Evolutionary conservation across 441 rosid species (phyloP).

Genomic region (Melastoma candidum): DNA sequence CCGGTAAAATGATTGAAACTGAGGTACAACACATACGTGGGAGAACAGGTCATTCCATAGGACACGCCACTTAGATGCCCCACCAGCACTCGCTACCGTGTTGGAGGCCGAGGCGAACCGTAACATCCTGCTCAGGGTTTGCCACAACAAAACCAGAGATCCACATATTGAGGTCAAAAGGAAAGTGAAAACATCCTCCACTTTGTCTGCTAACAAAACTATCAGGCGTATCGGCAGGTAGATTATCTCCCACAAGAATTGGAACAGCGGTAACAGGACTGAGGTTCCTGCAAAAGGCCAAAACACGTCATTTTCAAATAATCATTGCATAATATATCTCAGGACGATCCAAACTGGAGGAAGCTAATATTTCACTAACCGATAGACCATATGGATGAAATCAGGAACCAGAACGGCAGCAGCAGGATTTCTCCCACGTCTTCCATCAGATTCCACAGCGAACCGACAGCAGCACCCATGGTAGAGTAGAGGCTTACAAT

Average conservation of each 20-base stretch:
- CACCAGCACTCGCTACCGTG: conserved; percentile 39
- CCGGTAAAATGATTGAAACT: conserved; percentile 4
- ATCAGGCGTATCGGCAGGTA: conserved; percentile 61
- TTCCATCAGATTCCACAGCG: conserved; percentile 35
- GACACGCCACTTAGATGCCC: conserved; percentile 77
- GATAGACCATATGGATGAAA: conserved; percentile 37
- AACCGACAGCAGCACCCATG: conserved; percentile 36
- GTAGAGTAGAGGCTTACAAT: conserved; percentile 39
- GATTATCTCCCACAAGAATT: conserved; percentile 59
- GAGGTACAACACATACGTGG: conserved; percentile 32
- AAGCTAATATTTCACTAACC: conserved; percentile 29
- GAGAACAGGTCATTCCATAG: conserved; percentile 98
- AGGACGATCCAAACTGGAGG: neutral
- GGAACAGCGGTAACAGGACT: conserved; percentile 48
- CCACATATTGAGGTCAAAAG: conserved; percentile 32
- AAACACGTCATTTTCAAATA: neutral
- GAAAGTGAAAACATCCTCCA: conserved; percentile 17
- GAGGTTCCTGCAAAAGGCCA: conserved; percentile 37
- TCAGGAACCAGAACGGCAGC: conserved; percentile 46
- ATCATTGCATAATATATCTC: neutral
- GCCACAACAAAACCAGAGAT: conserved; percentile 43
- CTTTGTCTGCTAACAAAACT: conserved; percentile 35
- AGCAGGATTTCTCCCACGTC: conserved; percentile 42
- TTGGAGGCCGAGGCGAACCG: conserved; percentile 56
- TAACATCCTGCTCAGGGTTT: conserved; percentile 34